Base-by-base conservation (phyloP, 768 basidiomycete species). In the Hortiboletus campestris region DNA sequence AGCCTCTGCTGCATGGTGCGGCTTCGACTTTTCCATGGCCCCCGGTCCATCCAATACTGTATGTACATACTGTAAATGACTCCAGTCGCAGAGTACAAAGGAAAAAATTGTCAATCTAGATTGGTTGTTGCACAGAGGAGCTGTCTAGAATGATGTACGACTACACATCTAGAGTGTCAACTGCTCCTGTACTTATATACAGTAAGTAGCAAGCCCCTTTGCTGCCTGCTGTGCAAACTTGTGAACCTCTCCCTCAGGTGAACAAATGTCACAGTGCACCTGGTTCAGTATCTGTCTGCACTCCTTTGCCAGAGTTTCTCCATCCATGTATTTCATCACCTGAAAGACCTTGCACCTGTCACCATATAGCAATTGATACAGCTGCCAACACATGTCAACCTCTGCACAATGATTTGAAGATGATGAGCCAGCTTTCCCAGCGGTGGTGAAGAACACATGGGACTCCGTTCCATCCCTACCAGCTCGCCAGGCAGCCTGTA, bases 241-340 rank as follows among this genome's bases (percentile, higher is more conserved):
- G 25, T 54, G 46, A 49, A 54, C 14, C 40, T 49, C 46, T 2
- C 53, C 6, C 1, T 35, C 25, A 19, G 53, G 53, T 17, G 0
- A 17, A 17, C 46, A 54, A 14, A 42, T 32, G 5, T 49, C 40
- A 5, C 53, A 54, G 20, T 4, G 39, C 9, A 54, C 53, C 53
- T 54, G 53, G 39, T 54, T 48, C 8, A 40, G 25, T 49, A 54
- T 49, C 17, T 54, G 46, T 10, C 40, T 6, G 25, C 46, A 54
- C 34, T 20, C 40, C 46, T 29, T 48, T 29, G 53, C 53, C 39
- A 54, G 32, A 1, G 16, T 29, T 41, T 35, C 12, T 16, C 46
- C 53, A 1, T 54, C 46, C 53, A 54, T 54, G 8, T 36, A 35
- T 11, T 49, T 25, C 46, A 54, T 54, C 10, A 34, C 53, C 46